These are phyloP conservation scores for Rhynchospora tenuis DNA, from an alignment of 176 grass and related monocot genomes.

Conservation along the genomic window DNA sequence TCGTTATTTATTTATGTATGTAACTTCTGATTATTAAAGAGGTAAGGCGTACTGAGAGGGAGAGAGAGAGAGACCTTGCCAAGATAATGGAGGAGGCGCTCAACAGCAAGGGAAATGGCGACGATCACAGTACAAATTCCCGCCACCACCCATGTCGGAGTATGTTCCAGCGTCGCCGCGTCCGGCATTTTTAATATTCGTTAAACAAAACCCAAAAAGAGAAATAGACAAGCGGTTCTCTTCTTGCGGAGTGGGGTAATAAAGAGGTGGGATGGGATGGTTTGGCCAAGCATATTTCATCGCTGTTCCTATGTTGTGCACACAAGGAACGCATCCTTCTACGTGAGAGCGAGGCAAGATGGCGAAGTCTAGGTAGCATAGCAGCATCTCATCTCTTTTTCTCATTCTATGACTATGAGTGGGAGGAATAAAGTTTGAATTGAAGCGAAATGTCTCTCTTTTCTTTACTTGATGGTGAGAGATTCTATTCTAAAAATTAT, in stretches of 20 bases:
- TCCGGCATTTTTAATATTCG: neutral
- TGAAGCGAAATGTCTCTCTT: no score
- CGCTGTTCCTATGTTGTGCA: neutral
- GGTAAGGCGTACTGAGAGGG: neutral
- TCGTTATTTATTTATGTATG: no score
- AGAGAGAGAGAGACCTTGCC: constrained; percentile 43
- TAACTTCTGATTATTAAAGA: no score
- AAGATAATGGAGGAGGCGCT: constrained; percentile 77
- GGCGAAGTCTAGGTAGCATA: neutral
- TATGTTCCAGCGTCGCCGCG: constrained; percentile 32
- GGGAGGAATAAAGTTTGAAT: no score
- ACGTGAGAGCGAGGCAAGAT: neutral
- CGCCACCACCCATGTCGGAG: constrained; percentile 75
- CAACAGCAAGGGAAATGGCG: constrained; percentile 53
- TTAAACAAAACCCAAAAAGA: neutral
- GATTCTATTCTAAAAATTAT: no score
- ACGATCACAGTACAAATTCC: constrained; percentile 63
- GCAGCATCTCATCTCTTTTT: no score
- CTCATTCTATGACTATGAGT: neutral
- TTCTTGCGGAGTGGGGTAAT: neutral
- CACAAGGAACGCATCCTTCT: neutral
- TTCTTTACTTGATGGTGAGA: no score
- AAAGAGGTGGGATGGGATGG: neutral
- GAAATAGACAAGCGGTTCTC: neutral
- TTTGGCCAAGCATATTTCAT: neutral